phyloP scores from a whole-genome alignment of 2,329 filamentous ascomycete genomes.

The Calonectria hongkongensis region DNA sequence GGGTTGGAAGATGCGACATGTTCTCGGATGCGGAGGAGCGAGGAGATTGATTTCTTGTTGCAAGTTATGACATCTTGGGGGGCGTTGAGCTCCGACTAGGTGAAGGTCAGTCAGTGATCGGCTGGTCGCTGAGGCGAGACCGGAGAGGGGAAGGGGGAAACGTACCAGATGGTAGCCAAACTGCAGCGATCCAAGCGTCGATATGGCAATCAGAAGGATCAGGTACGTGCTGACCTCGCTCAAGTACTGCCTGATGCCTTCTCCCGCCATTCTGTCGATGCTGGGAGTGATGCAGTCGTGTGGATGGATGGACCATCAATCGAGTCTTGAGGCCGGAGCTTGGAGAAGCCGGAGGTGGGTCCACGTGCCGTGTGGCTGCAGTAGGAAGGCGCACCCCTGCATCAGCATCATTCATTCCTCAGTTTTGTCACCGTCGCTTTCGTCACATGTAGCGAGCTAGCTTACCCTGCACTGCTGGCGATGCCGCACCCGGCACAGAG shows the following conservation, averaged over 20 bases:
- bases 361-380: slow-evolving; percentile 43
- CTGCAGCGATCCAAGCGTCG: slow-evolving; percentile 91
- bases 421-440: not conserved
- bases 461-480: slow-evolving; percentile 29
- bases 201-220: slow-evolving; percentile 82
- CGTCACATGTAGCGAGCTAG: not conserved
- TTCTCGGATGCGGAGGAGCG: slow-evolving; percentile 52
- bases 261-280: slow-evolving; percentile 56
- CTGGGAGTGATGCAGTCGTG: slow-evolving; percentile 25
- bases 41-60: slow-evolving; percentile 71
- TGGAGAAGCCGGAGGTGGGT: slow-evolving; percentile 37
- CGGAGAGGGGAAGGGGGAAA: slow-evolving; percentile 26
- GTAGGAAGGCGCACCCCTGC: slow-evolving; percentile 21
- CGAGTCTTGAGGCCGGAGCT: slow-evolving; percentile 13
- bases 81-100: slow-evolving; percentile 90
- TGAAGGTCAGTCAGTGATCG: slow-evolving; percentile 31
- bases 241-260: slow-evolving; percentile 55
- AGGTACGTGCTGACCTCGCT: slow-evolving; percentile 83
- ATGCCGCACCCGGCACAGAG: not conserved
- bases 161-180: slow-evolving; percentile 94
- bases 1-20: slow-evolving; percentile 55
- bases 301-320: not conserved
- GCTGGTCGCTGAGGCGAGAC: slow-evolving; percentile 1
- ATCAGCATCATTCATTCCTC: slow-evolving; percentile 20
- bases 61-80: slow-evolving; percentile 96